phyloP scores from a whole-genome alignment of 352 stramenopile genomes.

The Phytophthora citricola region DNA sequence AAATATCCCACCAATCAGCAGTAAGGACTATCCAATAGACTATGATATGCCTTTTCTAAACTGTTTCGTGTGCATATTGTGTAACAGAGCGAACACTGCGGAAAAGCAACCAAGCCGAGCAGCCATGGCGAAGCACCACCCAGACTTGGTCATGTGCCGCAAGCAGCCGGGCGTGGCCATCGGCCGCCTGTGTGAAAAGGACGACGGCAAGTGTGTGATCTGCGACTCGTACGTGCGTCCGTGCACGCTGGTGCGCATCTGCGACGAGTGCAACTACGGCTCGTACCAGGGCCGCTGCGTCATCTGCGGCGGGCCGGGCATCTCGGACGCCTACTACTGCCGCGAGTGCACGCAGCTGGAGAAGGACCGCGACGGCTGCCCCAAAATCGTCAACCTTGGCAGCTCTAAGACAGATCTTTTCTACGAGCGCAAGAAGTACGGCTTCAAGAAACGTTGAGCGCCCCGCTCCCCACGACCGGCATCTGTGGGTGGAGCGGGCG shows the following conservation, averaged over 20 bases:
- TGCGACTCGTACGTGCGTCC: constrained; percentile 99
- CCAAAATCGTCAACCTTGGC: constrained; percentile 99
- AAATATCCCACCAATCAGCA: constrained; percentile 18
- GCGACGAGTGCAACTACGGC: constrained; percentile 99
- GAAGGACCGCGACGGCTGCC: constrained; percentile 98
- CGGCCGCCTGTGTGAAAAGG: constrained; percentile 98
- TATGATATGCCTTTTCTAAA: neutral
- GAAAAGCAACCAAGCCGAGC: neutral
- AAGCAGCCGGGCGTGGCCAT: constrained; percentile 99
- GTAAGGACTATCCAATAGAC: neutral
- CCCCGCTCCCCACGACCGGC: constrained; percentile 18
- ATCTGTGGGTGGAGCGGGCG: constrained; percentile 32
- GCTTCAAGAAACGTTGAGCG: constrained; percentile 90
- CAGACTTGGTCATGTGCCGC: constrained; percentile 99
- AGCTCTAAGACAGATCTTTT: constrained; percentile 98
- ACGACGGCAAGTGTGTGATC: constrained; percentile 99
- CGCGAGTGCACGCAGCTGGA: constrained; percentile 98
- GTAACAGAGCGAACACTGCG: neutral
- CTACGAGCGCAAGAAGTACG: constrained; percentile 99
- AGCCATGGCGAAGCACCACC: constrained; percentile 99
- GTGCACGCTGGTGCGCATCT: constrained; percentile 97
- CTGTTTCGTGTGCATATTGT: constrained; percentile 1
- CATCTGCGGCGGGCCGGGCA: constrained; percentile 97
- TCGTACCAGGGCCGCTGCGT: constrained; percentile 96
- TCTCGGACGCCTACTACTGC: constrained; percentile 99